Percentiles rank a stretch among this genome's conserved stretches.
Evolutionary conservation across 2,329 filamentous ascomycete species (phyloP).

Genomic region (Monilinia vaccinii-corymbosi): DNA sequence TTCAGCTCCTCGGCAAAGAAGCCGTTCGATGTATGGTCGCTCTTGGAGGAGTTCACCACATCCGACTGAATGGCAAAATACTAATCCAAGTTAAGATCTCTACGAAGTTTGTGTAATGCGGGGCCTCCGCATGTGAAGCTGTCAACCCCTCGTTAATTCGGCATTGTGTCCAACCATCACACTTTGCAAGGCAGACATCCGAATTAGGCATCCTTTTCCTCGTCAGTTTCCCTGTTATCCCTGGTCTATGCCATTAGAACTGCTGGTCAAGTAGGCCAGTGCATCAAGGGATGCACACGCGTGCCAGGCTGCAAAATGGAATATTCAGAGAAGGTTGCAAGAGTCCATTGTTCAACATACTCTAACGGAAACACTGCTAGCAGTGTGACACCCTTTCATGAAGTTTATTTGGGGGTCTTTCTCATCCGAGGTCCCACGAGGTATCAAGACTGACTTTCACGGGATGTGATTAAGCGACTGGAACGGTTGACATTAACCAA

Average conservation of each 20-base stretch:
- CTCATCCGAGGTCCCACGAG: background rate
- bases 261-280: background rate
- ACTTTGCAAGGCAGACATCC: background rate
- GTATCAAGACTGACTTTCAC: background rate
- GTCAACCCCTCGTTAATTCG: background rate
- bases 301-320: background rate
- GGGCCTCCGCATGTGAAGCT: background rate
- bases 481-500: background rate
- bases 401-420: background rate
- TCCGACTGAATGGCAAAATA: background rate
- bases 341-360: background rate
- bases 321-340: background rate
- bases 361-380: background rate
- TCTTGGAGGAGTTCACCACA: background rate
- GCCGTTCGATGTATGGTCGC: background rate
- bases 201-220: background rate
- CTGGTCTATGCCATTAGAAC: background rate
- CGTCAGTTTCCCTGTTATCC: background rate
- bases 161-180: background rate
- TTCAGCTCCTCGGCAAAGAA: background rate
- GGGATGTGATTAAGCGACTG: background rate
- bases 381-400: background rate
- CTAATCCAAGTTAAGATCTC: background rate
- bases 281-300: too few relatives aligned
- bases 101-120: background rate